phyloP scores from a whole-genome alignment of 768 basidiomycete genomes.

The Leccinum pellstonianum region DNA sequence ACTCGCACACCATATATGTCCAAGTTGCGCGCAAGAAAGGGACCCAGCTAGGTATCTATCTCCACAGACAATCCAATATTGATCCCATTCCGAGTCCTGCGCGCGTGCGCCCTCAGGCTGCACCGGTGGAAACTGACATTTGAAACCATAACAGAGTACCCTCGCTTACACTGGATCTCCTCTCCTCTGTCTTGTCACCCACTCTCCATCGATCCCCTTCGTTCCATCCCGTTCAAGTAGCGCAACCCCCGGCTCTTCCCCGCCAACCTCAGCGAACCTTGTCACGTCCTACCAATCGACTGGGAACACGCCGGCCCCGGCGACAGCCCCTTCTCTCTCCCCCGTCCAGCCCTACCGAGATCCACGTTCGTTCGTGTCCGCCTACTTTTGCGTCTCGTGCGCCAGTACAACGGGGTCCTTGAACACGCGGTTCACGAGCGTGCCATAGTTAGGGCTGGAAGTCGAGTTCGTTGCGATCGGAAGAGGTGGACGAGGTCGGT shows the following conservation, averaged over 20 bases:
- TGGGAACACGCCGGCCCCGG: conserved; percentile 30
- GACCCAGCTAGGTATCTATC: conserved; percentile 80
- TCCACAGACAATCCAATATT: conserved; percentile 80
- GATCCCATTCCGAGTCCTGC: conserved; percentile 59
- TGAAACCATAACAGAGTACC: conserved; percentile 30
- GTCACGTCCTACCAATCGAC: conserved; percentile 39
- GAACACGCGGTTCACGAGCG: conserved; percentile 79
- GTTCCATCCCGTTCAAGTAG: conserved; percentile 45
- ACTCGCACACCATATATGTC: conserved; percentile 86
- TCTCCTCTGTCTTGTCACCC: conserved; percentile 26
- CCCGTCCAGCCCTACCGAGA: conserved; percentile 76
- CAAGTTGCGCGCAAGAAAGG: conserved; percentile 85
- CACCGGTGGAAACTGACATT: conserved; percentile 40
- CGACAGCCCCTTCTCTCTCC: conserved; percentile 43
- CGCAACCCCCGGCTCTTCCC: conserved; percentile 39
- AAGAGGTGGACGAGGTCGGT: conserved; percentile 44
- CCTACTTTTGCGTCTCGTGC: conserved; percentile 84
- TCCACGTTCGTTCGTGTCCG: conserved; percentile 64
- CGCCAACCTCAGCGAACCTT: conserved; percentile 20
- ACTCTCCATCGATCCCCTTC: conserved; percentile 45
- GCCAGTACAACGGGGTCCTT: conserved; percentile 80
- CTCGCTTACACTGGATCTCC: conserved; percentile 32
- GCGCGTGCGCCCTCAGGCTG: conserved; percentile 43
- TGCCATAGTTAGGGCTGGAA: conserved; percentile 95
- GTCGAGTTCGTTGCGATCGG: conserved; percentile 51